Evolutionary conservation across 495 filamentous ascomycete genomes (phyloP).

Genomic region (Venustampulla echinocandica): DNA sequence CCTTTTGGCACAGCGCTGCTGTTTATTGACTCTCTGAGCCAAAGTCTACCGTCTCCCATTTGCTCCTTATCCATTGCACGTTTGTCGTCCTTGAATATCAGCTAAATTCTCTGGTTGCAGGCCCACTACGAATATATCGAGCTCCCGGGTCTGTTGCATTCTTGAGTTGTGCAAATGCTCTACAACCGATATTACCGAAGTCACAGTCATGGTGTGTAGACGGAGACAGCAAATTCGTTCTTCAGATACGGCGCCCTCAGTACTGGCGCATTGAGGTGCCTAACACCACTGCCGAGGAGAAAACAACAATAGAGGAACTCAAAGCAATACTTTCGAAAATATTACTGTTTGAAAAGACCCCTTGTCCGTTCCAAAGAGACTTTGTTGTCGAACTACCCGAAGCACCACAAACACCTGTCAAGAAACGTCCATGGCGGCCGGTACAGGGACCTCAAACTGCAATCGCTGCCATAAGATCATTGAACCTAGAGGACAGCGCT

Average conservation of each 20-base stretch:
- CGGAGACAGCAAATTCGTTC: constrained; percentile 66
- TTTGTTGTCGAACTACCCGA: constrained; percentile 72
- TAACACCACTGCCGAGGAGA: constrained; percentile 48
- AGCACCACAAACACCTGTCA: constrained; percentile 52
- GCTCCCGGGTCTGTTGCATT: constrained; percentile 76
- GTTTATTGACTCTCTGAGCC: neutral
- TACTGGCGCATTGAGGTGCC: constrained; percentile 89
- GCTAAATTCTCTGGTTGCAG: constrained; percentile 29
- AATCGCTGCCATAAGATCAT: neutral
- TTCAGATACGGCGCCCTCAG: constrained; percentile 67
- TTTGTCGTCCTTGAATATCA: neutral
- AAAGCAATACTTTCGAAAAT: constrained; percentile 61
- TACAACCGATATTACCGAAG: constrained; percentile 78
- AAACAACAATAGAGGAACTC: constrained; percentile 49
- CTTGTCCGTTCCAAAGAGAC: constrained; percentile 71
- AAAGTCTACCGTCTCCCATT: neutral
- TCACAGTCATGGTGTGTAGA: constrained; percentile 92
- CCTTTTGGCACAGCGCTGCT: too few species aligned
- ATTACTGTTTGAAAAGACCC: constrained; percentile 76
- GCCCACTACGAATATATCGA: constrained; percentile 69
- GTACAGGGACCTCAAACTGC: constrained; percentile 28
- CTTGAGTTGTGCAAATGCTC: constrained; percentile 67
- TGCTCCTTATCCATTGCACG: too few species aligned
- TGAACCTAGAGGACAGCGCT: too few species aligned
- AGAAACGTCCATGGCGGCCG: constrained; percentile 63